Base-by-base conservation (phyloP, 176 grass and related monocot genomes). In the Aegilops longissima region DNA sequence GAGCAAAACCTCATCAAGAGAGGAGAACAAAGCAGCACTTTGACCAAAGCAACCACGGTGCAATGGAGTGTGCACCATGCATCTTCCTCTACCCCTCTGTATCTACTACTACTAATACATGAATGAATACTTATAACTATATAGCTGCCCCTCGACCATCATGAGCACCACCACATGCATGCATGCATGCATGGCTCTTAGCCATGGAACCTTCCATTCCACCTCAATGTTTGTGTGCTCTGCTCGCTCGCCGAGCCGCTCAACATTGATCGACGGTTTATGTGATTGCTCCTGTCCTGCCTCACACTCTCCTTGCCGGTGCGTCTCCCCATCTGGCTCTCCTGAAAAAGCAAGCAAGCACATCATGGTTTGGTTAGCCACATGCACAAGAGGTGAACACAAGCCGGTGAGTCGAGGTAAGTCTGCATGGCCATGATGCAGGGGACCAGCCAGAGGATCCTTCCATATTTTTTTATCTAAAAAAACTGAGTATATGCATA, bases 261-360 rank as follows among this genome's bases (percentile, higher is more conserved):
- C 42, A 11, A 12, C 42, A 44, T 44, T 44, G 42, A 44, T 44
- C 42, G 0, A 44, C 42, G 42, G 10, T 44, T 10, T 44, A 12
- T 10, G 42, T 44, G 42, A 44, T 42, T 12, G 11, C 47, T 25
- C 27, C 23, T 49, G 2, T 21, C 87, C 39, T 44, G 10, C 42
- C 42, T 44, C 90, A 93, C 38, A 70, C 91, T 87, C 91, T 85
- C 81, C 10, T 89, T 11, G 59, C 85, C 20, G 91, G 91, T 61
- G 85, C 80, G 0, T 87, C 87, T 76, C 91, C 91, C 88, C 87
- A 93, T 80, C 88, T 84, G 10, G 81, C 77, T 82, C 91, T 87
- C 82, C 91, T 93, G 91, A 66, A 81, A 79, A 73, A 52, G 13
- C 36, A 85, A 52, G 13, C 36, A 85, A 63, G 13, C 4, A 36